Evolutionary conservation across 768 basidiomycete genomes (phyloP).

Genomic region (Russula ochroleuca): DNA sequence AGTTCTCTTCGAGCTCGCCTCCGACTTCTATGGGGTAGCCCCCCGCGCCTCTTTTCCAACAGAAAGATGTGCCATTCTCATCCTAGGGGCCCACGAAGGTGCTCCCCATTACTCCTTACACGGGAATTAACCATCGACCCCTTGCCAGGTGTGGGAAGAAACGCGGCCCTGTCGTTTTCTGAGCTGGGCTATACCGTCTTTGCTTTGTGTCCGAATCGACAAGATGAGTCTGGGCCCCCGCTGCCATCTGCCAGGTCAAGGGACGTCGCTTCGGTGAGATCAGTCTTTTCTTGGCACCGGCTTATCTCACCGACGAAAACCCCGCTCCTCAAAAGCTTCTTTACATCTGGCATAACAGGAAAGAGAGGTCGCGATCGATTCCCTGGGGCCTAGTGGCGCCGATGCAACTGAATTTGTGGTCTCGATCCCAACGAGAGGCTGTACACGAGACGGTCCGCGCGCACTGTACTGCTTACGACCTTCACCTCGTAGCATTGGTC

Average conservation of each 20-base stretch:
- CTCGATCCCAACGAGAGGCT: conserved; percentile 31
- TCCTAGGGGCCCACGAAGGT: conserved; percentile 35
- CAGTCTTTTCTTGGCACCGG: conserved; percentile 3
- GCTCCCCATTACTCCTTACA: conserved; percentile 4
- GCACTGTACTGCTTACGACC: conserved; percentile 32
- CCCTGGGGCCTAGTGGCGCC: conserved; percentile 36
- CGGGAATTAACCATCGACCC: not conserved
- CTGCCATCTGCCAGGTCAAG: conserved; percentile 2
- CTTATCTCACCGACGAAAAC: conserved; percentile 9
- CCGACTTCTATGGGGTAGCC: conserved; percentile 21
- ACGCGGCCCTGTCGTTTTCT: conserved; percentile 34
- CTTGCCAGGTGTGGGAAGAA: conserved; percentile 33
- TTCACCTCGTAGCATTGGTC: conserved; percentile 34
- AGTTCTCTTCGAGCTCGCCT: conserved; percentile 21
- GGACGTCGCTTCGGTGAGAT: conserved; percentile 32
- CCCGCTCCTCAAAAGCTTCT: conserved; percentile 29
- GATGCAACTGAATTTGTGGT: conserved; percentile 32
- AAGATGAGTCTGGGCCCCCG: conserved; percentile 5
- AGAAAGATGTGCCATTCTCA: conserved; percentile 33
- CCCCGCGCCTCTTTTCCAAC: conserved; percentile 31
- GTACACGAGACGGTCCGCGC: conserved; percentile 34
- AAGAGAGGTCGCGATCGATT: conserved; percentile 31
- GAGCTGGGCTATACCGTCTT: conserved; percentile 37
- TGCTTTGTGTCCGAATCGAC: conserved; percentile 31
- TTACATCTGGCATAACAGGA: conserved; percentile 36